Evolutionary conservation across 805 yeast genomes (phyloP).

Genomic region (Metschnikowia kofuensis): DNA sequence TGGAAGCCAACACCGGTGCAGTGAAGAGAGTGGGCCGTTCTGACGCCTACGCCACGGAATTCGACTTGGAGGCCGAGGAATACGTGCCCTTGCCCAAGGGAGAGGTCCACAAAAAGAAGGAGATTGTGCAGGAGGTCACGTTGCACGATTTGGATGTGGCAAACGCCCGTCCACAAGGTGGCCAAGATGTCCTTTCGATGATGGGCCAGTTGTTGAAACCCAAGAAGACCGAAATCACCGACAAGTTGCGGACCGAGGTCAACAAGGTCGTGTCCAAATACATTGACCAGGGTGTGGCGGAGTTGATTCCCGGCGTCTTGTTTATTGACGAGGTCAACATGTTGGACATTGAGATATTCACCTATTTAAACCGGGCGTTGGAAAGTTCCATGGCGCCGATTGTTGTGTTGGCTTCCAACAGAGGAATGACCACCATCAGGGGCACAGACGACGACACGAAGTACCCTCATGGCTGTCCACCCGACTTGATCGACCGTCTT

Average conservation of each 20-base stretch:
- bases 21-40: slow-evolving; percentile 96
- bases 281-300: slow-evolving; percentile 98
- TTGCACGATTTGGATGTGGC: slow-evolving; percentile 96
- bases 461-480: slow-evolving; percentile 96
- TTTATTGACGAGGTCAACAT: slow-evolving; percentile 98
- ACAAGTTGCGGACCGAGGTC: slow-evolving; percentile 88
- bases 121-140: slow-evolving; percentile 95
- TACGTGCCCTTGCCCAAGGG: slow-evolving; percentile 98
- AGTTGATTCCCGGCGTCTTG: slow-evolving; percentile 94
- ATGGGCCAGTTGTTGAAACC: slow-evolving; percentile 97
- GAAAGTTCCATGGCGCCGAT: slow-evolving; percentile 92
- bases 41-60: slow-evolving; percentile 98
- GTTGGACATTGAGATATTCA: slow-evolving; percentile 96
- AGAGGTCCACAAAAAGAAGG: slow-evolving; percentile 97
- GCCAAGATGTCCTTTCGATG: slow-evolving; percentile 93
- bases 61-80: slow-evolving; percentile 97
- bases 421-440: slow-evolving; percentile 88
- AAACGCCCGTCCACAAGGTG: slow-evolving; percentile 94
- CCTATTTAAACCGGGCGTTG: slow-evolving; percentile 89
- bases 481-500: slow-evolving; percentile 88
- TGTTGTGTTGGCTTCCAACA: slow-evolving; percentile 92
- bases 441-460: slow-evolving; percentile 81
- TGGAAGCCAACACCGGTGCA: slow-evolving; percentile 96
- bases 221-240: slow-evolving; percentile 94
- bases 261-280: slow-evolving; percentile 94